These are phyloP conservation scores for Russula foetens DNA, from an alignment of 768 basidiomycete species.

Conservation along the genomic window DNA sequence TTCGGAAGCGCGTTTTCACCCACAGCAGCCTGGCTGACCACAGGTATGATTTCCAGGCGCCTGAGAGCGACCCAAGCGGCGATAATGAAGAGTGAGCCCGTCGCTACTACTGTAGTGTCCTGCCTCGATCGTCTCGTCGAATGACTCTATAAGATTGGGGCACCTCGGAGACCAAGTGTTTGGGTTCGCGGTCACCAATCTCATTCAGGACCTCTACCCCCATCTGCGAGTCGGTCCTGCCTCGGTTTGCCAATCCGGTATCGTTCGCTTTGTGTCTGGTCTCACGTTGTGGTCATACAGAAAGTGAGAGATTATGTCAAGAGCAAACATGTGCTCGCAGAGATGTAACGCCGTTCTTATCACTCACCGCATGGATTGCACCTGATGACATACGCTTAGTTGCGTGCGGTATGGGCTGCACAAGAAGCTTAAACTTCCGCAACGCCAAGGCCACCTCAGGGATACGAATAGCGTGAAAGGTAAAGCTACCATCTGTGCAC, in stretches of 20 bases:
- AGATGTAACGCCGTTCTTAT: neutral
- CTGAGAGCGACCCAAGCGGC: neutral
- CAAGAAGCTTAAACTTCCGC: neutral
- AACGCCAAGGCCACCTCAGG: neutral
- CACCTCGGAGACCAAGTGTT: conserved; percentile 6
- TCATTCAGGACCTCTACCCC: neutral
- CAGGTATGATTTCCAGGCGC: neutral
- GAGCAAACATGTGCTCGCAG: neutral
- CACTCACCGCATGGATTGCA: neutral
- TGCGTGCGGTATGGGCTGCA: conserved; percentile 3
- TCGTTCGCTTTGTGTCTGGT: neutral
- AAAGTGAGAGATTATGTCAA: conserved; percentile 1
- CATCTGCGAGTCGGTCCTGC: neutral
- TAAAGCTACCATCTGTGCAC: neutral
- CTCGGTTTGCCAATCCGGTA: neutral
- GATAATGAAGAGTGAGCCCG: conserved; percentile 1
- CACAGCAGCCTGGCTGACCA: conserved; percentile 1
- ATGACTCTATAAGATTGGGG: neutral
- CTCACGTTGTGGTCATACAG: neutral
- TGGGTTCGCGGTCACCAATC: neutral
- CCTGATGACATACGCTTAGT: neutral
- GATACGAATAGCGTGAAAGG: neutral
- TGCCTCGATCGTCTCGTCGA: neutral
- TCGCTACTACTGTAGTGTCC: no score
- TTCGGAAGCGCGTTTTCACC: neutral